Base-by-base conservation (phyloP, 176 grass and related monocot genomes). In the Tuctoria greenei region DNA sequence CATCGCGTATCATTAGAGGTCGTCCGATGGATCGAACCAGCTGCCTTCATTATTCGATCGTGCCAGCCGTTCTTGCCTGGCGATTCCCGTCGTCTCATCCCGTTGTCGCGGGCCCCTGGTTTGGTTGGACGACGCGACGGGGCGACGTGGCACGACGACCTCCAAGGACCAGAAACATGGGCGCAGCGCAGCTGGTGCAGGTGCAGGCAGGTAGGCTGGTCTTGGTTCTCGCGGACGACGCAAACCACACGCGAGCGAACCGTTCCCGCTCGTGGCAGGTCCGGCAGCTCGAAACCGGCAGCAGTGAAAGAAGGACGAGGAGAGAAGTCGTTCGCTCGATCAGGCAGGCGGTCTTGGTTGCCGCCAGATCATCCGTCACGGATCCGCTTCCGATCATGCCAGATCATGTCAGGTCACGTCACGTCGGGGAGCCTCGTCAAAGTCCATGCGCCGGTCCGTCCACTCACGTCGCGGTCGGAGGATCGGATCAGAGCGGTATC, bases 81-180 rank as follows among this genome's bases (percentile, higher is more conserved):
- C 59, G 2, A 14, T 6, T 31, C 4, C 26, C 43, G 28, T 17
- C 4, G 12, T 16, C n/a, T 8, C 4, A 16, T 20, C 0, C 2
- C 31, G 31, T 3, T 3, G 31, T 3, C 31, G 31, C 31, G 31
- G 31, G 31, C 31, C 31, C 31, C 31, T 31, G 31, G 31, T 31
- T n/a, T n/a, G n/a, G n/a, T n/a, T n/a, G n/a, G n/a, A n/a, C n/a
- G n/a, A n/a, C n/a, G n/a, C n/a, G n/a, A 1, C 71, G 9, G 59
- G n/a, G 64, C 55, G 57, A 72, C 74, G 74, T 72, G 82, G 82
- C 41, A 7, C 66, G 2, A 43, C 14, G 45, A 18, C 43, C 66
- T 55, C 66, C 73, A 26, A 17, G 52, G 34, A 20, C 24, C 72
- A 13, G 4, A 0, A 31, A 35, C 51, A 52, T 43, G 42, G 55